Conservation (phyloP, 2,329 filamentous ascomycete genomes). For the Nothomitra cinnamomea region DNA sequence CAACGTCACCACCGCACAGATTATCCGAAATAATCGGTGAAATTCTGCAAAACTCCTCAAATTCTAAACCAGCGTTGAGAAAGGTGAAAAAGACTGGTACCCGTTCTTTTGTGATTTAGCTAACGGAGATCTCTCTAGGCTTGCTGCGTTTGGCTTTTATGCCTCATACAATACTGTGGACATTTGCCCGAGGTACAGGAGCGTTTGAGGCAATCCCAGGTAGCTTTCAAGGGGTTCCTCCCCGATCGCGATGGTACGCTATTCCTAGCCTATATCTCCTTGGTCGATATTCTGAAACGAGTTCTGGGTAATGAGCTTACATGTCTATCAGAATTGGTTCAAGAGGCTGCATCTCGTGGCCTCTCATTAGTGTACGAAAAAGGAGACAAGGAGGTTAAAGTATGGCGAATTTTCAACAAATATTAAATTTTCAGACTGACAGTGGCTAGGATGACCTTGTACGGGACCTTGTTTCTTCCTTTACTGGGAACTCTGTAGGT, state of each 20-base stretch:
- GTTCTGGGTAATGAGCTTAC: background rate
- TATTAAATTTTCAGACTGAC: background rate
- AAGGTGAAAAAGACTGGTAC: constrained; percentile 29
- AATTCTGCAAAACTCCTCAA: constrained; percentile 59
- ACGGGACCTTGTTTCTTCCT: constrained; percentile 72
- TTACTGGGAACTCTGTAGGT: constrained; percentile 61
- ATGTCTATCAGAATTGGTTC: constrained; percentile 46
- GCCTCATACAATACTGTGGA: constrained; percentile 77
- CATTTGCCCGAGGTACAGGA: constrained; percentile 57
- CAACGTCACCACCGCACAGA: constrained; percentile 21
- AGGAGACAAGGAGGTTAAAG: constrained; percentile 60
- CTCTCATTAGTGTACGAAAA: constrained; percentile 88
- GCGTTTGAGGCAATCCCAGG: constrained; percentile 62
- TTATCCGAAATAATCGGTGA: constrained; percentile 47
- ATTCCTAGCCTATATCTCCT: background rate
- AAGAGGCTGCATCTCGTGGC: constrained; percentile 85
- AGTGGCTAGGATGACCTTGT: constrained; percentile 48
- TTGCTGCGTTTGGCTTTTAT: constrained; percentile 89
- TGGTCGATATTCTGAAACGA: background rate
- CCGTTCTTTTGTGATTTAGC: background rate
- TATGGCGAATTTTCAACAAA: background rate
- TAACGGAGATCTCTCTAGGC: constrained; percentile 26
- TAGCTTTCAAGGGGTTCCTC: constrained; percentile 73
- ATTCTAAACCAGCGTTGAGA: constrained; percentile 73
- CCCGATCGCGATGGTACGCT: constrained; percentile 56